phyloP scores from a whole-genome alignment of 345 rosid species.

The Melastoma malabathricum region DNA sequence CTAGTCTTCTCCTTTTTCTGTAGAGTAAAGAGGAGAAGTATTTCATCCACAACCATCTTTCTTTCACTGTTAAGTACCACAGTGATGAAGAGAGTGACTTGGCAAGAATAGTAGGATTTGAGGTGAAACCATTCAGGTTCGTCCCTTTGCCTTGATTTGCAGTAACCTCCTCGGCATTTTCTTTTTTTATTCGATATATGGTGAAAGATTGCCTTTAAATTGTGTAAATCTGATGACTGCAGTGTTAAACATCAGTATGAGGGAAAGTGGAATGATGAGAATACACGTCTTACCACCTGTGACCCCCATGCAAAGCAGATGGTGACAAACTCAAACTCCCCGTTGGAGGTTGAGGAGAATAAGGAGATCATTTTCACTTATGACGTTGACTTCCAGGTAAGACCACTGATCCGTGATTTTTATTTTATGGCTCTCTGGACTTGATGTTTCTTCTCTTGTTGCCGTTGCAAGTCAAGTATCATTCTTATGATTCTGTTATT shows the following conservation, averaged over 20 bases:
- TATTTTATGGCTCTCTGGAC: too few species aligned
- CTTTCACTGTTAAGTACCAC: constrained; percentile 82
- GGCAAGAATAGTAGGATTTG: constrained; percentile 94
- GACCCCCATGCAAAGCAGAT: constrained; percentile 73
- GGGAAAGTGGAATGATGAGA: constrained; percentile 49
- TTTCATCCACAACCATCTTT: constrained; percentile 82
- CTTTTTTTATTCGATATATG: background rate
- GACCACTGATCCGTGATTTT: background rate
- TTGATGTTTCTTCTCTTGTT: too few species aligned
- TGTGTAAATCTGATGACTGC: constrained; percentile 5
- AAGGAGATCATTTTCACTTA: constrained; percentile 69
- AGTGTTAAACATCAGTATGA: constrained; percentile 83
- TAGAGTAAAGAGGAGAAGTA: constrained; percentile 83
- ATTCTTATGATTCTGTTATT: background rate
- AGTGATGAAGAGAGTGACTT: constrained; percentile 56
- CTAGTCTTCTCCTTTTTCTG: background rate
- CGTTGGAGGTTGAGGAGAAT: constrained; percentile 74
- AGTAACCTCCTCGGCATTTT: background rate
- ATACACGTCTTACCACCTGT: constrained; percentile 66
- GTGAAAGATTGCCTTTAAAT: background rate
- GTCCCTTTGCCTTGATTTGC: constrained; percentile 5
- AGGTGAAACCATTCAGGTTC: constrained; percentile 87
- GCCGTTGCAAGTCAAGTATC: background rate
- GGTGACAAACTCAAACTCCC: constrained; percentile 68
- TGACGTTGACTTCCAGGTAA: constrained; percentile 72